Conservation (phyloP, 2,329 filamentous ascomycete genomes). For the Beauveria sp. region DNA sequence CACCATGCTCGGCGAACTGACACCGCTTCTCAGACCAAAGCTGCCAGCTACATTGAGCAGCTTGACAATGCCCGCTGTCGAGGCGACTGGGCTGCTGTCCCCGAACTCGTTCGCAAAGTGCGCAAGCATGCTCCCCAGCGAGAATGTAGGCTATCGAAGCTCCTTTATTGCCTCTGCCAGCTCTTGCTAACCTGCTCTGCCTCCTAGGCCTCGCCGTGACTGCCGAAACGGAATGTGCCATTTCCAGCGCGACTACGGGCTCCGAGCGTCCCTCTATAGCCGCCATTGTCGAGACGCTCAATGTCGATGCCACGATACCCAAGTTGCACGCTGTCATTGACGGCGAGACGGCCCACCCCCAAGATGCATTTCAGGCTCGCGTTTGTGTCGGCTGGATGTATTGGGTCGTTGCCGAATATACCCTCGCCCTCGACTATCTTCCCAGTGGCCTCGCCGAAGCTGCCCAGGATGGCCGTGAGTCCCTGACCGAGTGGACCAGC, state of each 20-base stretch:
- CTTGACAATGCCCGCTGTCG: constrained; percentile 84
- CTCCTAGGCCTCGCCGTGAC: constrained; percentile 58
- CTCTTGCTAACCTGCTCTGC: not conserved
- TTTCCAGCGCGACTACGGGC: constrained; percentile 46
- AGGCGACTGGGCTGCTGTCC: constrained; percentile 77
- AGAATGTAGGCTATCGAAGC: constrained; percentile 56
- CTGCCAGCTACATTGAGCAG: constrained; percentile 68
- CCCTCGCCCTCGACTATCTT: constrained; percentile 50
- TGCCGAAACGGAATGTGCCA: constrained; percentile 60
- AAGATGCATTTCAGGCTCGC: constrained; percentile 68
- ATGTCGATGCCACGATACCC: constrained; percentile 37
- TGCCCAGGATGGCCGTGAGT: constrained; percentile 43
- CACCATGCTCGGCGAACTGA: not conserved
- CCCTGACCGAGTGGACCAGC: constrained; percentile 66
- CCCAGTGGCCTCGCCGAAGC: constrained; percentile 55
- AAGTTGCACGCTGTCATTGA: constrained; percentile 51
- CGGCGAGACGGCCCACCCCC: constrained; percentile 42
- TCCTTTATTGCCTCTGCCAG: constrained; percentile 5
- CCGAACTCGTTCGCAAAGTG: constrained; percentile 86
- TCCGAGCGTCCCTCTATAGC: constrained; percentile 34
- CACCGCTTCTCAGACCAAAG: constrained; percentile 52
- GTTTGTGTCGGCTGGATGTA: constrained; percentile 82
- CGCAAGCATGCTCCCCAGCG: constrained; percentile 85
- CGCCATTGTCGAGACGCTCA: constrained; percentile 35
- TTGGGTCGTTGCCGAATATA: constrained; percentile 66